phyloP scores from a whole-genome alignment of 2,329 filamentous ascomycete species.

The Aspergillus hiratsukae region DNA sequence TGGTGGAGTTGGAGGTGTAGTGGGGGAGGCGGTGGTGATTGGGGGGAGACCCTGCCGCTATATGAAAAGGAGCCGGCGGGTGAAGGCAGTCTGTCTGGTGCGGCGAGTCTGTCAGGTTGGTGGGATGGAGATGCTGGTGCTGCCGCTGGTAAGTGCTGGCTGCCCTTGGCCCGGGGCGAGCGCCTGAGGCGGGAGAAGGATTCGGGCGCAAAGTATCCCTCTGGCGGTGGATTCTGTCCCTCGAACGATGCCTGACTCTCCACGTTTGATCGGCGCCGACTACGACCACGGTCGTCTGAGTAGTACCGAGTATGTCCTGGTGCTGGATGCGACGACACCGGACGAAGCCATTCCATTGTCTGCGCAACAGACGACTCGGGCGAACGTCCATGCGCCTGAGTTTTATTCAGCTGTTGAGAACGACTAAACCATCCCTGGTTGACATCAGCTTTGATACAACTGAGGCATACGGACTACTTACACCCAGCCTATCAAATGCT shows the following conservation, averaged over 20 bases:
- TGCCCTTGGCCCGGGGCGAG: not conserved
- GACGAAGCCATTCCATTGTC: slow-evolving; percentile 6
- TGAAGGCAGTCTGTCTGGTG: not conserved
- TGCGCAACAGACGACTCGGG: not conserved
- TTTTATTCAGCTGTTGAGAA: not conserved
- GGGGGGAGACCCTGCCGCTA: not conserved
- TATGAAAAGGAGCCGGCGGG: not conserved
- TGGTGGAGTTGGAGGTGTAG: not conserved
- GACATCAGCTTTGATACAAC: not conserved
- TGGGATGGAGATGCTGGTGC: not conserved
- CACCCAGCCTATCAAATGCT: slow-evolving; percentile 12
- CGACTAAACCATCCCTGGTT: slow-evolving; percentile 17
- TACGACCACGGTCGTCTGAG: not conserved
- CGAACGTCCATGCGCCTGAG: not conserved
- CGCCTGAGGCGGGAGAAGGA: slow-evolving; percentile 7
- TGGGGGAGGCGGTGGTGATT: not conserved
- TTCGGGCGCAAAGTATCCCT: slow-evolving; percentile 20
- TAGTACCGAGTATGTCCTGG: not conserved
- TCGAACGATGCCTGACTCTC: slow-evolving; percentile 8
- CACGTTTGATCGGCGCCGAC: slow-evolving; percentile 1
- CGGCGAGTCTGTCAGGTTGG: not conserved
- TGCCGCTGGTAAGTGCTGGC: not conserved
- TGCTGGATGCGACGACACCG: slow-evolving; percentile 4
- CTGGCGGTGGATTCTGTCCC: slow-evolving; percentile 8
- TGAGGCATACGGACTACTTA: slow-evolving; percentile 5